Evolutionary conservation across 2,329 filamentous ascomycete species (phyloP), one percentile per base, ranked within the genome.

Genomic region (Aureobasidium sp.): DNA sequence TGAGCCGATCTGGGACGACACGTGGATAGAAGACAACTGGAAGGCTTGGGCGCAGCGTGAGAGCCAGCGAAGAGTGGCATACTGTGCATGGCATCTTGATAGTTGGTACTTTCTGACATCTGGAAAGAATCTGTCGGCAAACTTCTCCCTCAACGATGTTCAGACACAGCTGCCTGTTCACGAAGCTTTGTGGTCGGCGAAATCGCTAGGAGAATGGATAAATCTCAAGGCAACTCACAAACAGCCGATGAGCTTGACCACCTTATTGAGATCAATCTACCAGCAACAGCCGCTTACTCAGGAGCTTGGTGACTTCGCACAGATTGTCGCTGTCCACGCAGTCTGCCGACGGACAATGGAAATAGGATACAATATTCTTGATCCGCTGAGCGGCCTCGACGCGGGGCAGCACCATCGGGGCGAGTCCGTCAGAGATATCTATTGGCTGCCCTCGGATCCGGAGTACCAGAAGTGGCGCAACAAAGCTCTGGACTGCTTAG

Each of bases 401-500:
- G 41, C 54, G 30, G 54, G 54, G 42, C 41, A 48, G 30, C 54
- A 58, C 10, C 54, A 36, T 15, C 13, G 41, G 8, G 54, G 54
- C 15, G 54, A 58, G 32, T 58, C 54, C 13, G 44, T 58, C 11
- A 58, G 44, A 25, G 54, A 58, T 42, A 42, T 58, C 16, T 58
- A 58, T 37, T 58, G 54, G 54, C 42, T 58, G 3, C 54, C 54
- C 30, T 58, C 54, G 8, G 54, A 58, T 58, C 54, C 54, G n/a
- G 54, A 58, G 29, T 58, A 58, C 21, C 54, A 58, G 37, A 58
- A 58, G 16, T 65, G 64, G 64, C 62, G 64, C 27, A 65, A 65
- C 64, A 64, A 61, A 32, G 50, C 64, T 10, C 63, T 63, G 29
- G 64, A 65, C 34, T 63, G 53, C 16, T 41, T 65, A 10, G 64